Evolutionary conservation across 805 yeast species (phyloP).

Genomic region (Candida orba): DNA sequence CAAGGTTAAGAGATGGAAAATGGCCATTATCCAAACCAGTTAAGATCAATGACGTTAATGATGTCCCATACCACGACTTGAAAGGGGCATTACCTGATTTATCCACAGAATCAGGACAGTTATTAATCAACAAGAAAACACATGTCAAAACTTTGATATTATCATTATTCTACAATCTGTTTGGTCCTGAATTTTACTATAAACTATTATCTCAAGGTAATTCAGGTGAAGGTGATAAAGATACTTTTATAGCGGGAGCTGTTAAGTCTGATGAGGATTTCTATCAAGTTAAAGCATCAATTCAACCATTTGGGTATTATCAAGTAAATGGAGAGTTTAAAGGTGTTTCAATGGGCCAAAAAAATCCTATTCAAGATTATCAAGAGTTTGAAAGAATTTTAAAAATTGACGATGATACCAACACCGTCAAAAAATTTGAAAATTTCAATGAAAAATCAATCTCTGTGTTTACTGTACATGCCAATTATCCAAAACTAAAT

Average conservation of each 20-base stretch:
- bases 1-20: conserved; percentile 16
- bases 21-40: conserved; percentile 15
- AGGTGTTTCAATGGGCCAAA: conserved; percentile 79
- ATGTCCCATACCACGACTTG: conserved; percentile 49
- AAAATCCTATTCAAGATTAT: conserved; percentile 59
- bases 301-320: conserved; percentile 23
- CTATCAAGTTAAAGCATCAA: conserved; percentile 39
- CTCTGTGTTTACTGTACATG: conserved; percentile 30
- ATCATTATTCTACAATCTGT: conserved; percentile 56
- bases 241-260: conserved; percentile 68
- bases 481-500: conserved; percentile 30
- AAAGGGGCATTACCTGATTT: conserved; percentile 62
- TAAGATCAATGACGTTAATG: conserved; percentile 12
- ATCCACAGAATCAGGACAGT: conserved; percentile 64
- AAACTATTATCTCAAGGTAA: conserved; percentile 64
- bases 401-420: conserved; percentile 1
- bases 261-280: conserved; percentile 24
- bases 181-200: conserved; percentile 62
- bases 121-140: conserved; percentile 49
- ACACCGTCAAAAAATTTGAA: conserved; percentile 7
- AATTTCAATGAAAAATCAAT: conserved; percentile 10
- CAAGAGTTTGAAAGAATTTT: conserved; percentile 8
- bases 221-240: conserved; percentile 79
- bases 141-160: conserved; percentile 54
- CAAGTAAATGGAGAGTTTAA: conserved; percentile 31